Conservation (phyloP, 108 stramenopile genomes). For the Stephanodiscus minutulus region DNA sequence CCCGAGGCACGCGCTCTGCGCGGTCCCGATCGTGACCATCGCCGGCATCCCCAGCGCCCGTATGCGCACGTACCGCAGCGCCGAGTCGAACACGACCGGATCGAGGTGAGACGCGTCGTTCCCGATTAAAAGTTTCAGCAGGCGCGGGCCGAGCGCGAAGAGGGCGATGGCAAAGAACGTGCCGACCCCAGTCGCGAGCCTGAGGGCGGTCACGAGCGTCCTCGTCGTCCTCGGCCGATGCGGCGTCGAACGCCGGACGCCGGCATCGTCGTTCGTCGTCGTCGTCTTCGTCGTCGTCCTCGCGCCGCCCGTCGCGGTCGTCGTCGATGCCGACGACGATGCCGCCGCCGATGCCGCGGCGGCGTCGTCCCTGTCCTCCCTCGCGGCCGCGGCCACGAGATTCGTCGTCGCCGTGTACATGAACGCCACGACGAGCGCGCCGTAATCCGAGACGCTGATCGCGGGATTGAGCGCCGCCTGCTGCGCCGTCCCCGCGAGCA, state of each 20-base stretch:
- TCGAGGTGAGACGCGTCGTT: constrained; percentile 55
- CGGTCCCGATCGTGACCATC: constrained; percentile 72
- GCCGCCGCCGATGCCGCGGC: constrained; percentile 37
- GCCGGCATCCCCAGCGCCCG: constrained; percentile 86
- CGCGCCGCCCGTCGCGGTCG: background rate
- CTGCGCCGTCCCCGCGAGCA: constrained; percentile 79
- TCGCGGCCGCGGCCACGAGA: constrained; percentile 70
- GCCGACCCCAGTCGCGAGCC: constrained; percentile 73
- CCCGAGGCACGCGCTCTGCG: constrained; percentile 71
- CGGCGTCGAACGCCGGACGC: background rate
- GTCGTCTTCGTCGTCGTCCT: no score
- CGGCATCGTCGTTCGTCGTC: background rate
- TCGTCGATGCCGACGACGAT: background rate
- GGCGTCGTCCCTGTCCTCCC: constrained; percentile 46
- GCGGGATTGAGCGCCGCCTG: constrained; percentile 87
- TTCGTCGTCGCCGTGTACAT: constrained; percentile 87
- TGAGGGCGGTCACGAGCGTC: constrained; percentile 66
- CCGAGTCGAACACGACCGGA: constrained; percentile 70
- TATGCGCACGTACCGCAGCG: constrained; percentile 82
- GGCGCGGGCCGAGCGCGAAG: constrained; percentile 52
- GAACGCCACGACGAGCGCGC: constrained; percentile 78
- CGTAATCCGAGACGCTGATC: constrained; percentile 76
- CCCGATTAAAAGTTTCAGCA: constrained; percentile 75
- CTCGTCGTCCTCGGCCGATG: constrained; percentile 52
- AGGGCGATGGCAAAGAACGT: constrained; percentile 45